Percentiles rank a stretch among this genome's conserved stretches.
phyloP scores from a whole-genome alignment of 345 rosid species.

The Eucalyptus virginea region DNA sequence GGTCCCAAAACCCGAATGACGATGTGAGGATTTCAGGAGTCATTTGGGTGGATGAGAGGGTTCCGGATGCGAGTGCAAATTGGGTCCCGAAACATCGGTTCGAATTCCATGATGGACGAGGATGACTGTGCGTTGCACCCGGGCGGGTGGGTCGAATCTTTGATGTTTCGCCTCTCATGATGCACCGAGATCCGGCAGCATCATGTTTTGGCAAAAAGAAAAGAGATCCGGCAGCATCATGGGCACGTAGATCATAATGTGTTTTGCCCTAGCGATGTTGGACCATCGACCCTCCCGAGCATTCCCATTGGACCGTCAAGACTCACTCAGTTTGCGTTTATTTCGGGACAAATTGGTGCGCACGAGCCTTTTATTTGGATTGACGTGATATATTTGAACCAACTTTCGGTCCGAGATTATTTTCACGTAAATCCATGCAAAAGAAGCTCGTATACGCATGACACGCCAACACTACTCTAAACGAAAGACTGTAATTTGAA shows the following conservation, averaged over 20 bases:
- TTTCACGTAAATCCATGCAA: not conserved
- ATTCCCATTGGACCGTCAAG: not conserved
- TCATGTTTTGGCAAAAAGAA: not conserved
- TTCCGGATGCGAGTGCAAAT: not conserved
- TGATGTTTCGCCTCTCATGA: not conserved
- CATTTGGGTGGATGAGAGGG: not conserved
- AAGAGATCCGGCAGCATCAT: not conserved
- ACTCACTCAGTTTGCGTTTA: not conserved
- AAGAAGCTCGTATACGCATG: not conserved
- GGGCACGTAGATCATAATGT: not conserved
- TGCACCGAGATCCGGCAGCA: not conserved
- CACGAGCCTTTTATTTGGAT: not conserved
- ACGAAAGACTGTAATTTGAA: not conserved
- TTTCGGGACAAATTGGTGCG: not conserved
- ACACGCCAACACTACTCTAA: not conserved
- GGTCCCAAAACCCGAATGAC: not conserved
- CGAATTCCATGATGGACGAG: not conserved
- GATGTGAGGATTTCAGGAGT: not conserved
- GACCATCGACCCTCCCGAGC: not conserved
- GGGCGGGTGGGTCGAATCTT: not conserved
- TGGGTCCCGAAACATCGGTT: not conserved
- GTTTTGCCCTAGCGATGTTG: not conserved
- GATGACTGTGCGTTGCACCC: not conserved
- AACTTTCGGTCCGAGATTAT: not conserved
- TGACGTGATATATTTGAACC: not conserved